Conservation (phyloP, 2,329 filamentous ascomycete genomes). For the Ascochyta clinopodiicola region DNA sequence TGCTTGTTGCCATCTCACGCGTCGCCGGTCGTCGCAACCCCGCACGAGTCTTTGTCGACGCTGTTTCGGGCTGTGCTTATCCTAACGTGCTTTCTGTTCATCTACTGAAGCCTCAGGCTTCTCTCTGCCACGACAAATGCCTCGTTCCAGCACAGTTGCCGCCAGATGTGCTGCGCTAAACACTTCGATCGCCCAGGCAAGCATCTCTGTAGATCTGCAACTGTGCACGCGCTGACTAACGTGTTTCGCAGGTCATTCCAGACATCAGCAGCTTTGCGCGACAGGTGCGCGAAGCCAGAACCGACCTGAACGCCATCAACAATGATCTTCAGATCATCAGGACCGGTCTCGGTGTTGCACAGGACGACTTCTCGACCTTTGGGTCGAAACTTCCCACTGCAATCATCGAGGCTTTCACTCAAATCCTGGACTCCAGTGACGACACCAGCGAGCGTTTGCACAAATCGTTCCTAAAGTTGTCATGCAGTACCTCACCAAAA, state of each 20-base stretch:
- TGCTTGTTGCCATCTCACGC: slow-evolving; percentile 17
- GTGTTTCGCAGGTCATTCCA: slow-evolving; percentile 33
- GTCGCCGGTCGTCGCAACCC: slow-evolving; percentile 14
- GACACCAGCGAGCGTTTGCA: slow-evolving; percentile 36
- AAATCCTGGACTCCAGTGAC: slow-evolving; percentile 40
- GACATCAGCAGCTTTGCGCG: slow-evolving; percentile 41
- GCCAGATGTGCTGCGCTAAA: slow-evolving; percentile 44
- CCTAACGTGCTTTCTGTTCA: slow-evolving; percentile 12
- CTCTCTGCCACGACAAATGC: slow-evolving; percentile 27
- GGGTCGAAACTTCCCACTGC: slow-evolving; percentile 27
- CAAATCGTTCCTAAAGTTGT: slow-evolving; percentile 38
- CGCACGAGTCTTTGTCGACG: slow-evolving; percentile 4
- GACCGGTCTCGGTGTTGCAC: slow-evolving; percentile 40
- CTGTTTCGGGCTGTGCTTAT: slow-evolving; percentile 18
- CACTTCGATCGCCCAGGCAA: slow-evolving; percentile 40
- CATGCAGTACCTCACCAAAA: slow-evolving; percentile 29
- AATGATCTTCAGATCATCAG: slow-evolving; percentile 41
- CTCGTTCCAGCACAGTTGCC: slow-evolving; percentile 37
- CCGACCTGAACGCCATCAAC: slow-evolving; percentile 43
- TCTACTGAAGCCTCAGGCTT: slow-evolving; percentile 6
- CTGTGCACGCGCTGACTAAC: slow-evolving; percentile 22
- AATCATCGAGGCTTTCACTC: slow-evolving; percentile 35
- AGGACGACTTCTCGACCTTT: slow-evolving; percentile 39
- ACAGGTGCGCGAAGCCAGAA: slow-evolving; percentile 39
- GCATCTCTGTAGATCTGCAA: slow-evolving; percentile 10